A percentile compares a stretch with the other conserved stretches of the same genome.
These are phyloP conservation scores for Clitopilus passeckerianus DNA, from an alignment of 768 basidiomycete genomes.

Conservation along the genomic window DNA sequence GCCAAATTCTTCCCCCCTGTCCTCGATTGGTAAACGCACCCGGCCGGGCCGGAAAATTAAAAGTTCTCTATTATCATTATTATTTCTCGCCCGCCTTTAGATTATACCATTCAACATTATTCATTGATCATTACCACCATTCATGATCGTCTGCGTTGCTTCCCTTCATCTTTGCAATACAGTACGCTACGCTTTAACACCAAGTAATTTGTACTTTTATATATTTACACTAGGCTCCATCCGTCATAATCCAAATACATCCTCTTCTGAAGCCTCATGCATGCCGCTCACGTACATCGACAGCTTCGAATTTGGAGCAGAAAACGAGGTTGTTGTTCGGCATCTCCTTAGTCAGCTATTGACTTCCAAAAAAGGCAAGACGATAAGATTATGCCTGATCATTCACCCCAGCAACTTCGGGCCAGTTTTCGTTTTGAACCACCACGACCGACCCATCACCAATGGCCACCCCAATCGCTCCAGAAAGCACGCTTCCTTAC, in stretches of 20 bases:
- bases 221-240: not conserved
- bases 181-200: not conserved
- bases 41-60: not conserved
- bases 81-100: not conserved
- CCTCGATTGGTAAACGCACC: conserved; percentile 66
- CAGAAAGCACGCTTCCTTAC: conserved; percentile 72
- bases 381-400: not conserved
- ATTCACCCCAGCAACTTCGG: not conserved
- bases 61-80: not conserved
- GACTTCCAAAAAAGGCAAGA: too few species aligned
- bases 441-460: conserved; percentile 6
- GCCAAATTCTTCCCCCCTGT: conserved; percentile 80
- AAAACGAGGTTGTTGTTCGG: not conserved
- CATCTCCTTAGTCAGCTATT: not conserved
- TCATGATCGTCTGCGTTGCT: too few species aligned
- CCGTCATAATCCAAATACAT: not conserved
- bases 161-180: not conserved
- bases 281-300: not conserved
- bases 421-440: not conserved
- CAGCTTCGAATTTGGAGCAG: not conserved
- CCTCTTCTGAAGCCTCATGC: not conserved
- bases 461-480: conserved; percentile 24
- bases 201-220: not conserved
- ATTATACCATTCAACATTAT: not conserved
- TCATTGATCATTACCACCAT: not conserved